A percentile compares a stretch with the other conserved stretches of the same genome.
These are phyloP conservation scores for Ottelia alismoides DNA, from an alignment of 106 monocot genomes.

Conservation along the genomic window DNA sequence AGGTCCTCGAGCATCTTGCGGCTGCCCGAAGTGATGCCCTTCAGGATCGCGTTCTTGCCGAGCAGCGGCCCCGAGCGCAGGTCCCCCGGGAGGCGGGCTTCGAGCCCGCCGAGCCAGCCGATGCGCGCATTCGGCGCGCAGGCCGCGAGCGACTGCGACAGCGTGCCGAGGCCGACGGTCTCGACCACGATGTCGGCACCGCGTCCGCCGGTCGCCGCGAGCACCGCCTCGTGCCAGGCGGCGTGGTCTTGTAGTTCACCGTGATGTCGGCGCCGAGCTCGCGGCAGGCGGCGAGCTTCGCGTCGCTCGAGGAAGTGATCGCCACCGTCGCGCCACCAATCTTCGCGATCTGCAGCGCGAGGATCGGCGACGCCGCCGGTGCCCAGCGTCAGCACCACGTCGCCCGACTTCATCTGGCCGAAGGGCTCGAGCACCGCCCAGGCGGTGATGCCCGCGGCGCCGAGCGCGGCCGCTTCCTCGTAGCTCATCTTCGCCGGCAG, in stretches of 20 bases:
- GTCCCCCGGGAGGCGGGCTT: not conserved
- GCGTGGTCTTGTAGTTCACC: not conserved
- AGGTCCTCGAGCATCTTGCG: not conserved
- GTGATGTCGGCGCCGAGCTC: not conserved
- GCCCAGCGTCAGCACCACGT: not conserved
- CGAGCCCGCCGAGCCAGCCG: not conserved
- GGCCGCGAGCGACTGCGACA: not conserved
- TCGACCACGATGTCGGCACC: not conserved
- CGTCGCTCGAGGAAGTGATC: not conserved
- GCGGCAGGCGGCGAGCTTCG: not conserved
- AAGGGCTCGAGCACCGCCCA: not conserved
- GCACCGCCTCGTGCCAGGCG: not conserved
- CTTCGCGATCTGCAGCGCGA: not conserved
- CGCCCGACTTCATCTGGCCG: not conserved
- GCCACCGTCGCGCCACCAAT: not conserved
- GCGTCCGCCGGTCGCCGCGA: not conserved
- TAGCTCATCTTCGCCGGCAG: not conserved
- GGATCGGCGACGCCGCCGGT: not conserved
- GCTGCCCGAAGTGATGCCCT: not conserved
- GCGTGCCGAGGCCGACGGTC: not conserved
- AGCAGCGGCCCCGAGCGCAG: not conserved
- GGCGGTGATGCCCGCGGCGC: not conserved
- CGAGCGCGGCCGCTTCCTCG: not conserved
- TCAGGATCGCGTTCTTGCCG: not conserved
- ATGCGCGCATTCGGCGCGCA: not conserved